Percentiles rank a stretch among this genome's conserved stretches.
phyloP scores from a whole-genome alignment of 2,329 filamentous ascomycete species.

The Alternaria sp. region DNA sequence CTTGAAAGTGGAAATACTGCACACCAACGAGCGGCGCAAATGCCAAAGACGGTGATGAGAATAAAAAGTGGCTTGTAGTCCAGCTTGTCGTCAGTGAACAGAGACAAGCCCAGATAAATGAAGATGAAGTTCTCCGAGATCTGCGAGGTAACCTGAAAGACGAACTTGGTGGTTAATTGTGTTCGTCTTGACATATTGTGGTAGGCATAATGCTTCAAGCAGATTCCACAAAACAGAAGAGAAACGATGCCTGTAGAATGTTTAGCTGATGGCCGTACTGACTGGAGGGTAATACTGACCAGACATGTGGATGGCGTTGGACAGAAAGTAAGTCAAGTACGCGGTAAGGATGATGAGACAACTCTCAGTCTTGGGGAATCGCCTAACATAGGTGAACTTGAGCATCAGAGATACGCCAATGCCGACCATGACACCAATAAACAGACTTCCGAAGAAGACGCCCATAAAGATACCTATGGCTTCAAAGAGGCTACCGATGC shows the following conservation, averaged over 20 bases:
- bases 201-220: conserved; percentile 98
- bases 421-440: conserved; percentile 88
- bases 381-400: conserved; percentile 92
- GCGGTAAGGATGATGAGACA: conserved; percentile 93
- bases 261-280: conserved; percentile 16
- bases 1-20: conserved; percentile 93
- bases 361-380: conserved; percentile 96
- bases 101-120: conserved; percentile 93
- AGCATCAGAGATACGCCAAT: conserved; percentile 86
- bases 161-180: conserved; percentile 96
- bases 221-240: conserved; percentile 96
- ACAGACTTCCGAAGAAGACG: conserved; percentile 92
- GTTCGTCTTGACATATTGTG: conserved; percentile 99
- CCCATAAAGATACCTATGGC: conserved; percentile 94
- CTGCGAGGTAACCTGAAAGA: conserved; percentile 94
- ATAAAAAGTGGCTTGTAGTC: conserved; percentile 96
- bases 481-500: conserved; percentile 84
- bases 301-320: conserved; percentile 94
- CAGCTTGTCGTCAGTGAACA: conserved; percentile 89
- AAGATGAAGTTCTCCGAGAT: conserved; percentile 99
- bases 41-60: conserved; percentile 88
- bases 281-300: conserved; percentile 65
- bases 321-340: conserved; percentile 97
- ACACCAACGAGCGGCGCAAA: conserved; percentile 90
- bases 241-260: conserved; percentile 83